Base-by-base conservation (phyloP, 208 protist genomes). In the Crithidia brevicula region DNA sequence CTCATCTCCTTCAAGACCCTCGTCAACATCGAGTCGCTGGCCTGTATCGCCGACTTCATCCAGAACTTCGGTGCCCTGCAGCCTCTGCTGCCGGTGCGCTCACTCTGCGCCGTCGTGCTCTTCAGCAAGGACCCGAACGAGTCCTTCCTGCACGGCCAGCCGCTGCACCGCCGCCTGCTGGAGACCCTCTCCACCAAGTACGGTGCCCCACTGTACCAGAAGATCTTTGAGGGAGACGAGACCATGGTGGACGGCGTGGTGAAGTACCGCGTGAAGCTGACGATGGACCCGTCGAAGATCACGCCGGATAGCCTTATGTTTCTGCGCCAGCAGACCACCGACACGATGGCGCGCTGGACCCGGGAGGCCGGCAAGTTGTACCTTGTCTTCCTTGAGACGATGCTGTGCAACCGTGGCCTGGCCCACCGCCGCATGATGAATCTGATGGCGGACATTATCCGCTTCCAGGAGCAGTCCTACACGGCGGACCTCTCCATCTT, bases 331-430 rank as follows among this genome's bases (percentile, higher is more conserved):
- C 85, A 92, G 62, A 93, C 87, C 6, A 33, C 77, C 20, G 87
- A 93, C 45, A 68, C 79, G 16, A 72, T 93, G 59, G 79, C 74
- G 36, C 74, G 71, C 46, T 95, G 89, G 87, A 75, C 70, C 18
- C 54, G 59, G 16, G 85, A 91, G 74, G 83, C 84, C 61, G 73
- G 76, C 64, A 89, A 85, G 81, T 64, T 74, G 30, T 92, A 89
- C 65, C 70, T 95, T 1, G 62, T 90, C 34, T 81, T 92, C 58
- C 67, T 92, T 9, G 89, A 95, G 79, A 79, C 79, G 27, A 91
- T 95, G 89, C 78, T 95, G 43, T 95, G 89, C 82, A 95, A 89
- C 65, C 89, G 89, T 57, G 89, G 89, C 20, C 74, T 92, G 25
- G 81, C 87, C 5, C 89, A 95, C 70, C 85, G 83, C 50, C 84